These are phyloP conservation scores for Astrothelium subdiscretum DNA, from an alignment of 495 filamentous ascomycete species.

Conservation along the genomic window DNA sequence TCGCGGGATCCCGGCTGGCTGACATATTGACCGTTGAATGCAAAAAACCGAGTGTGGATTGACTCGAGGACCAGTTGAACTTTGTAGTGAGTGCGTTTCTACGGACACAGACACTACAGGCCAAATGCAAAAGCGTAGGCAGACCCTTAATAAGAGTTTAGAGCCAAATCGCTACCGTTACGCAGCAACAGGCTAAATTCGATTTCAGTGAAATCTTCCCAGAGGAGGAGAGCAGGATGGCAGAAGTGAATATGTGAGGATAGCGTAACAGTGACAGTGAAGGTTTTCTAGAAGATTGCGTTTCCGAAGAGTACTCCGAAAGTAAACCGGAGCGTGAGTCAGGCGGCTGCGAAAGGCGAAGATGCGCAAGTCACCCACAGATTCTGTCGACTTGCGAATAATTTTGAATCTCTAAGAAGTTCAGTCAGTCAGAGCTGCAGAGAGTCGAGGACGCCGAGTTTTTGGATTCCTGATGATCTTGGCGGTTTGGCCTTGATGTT, in stretches of 20 bases:
- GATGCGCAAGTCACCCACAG: not conserved
- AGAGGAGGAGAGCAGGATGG: not conserved
- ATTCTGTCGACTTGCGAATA: not conserved
- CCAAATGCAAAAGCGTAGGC: not conserved
- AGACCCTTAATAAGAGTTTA: not conserved
- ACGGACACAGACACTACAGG: not conserved
- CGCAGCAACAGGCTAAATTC: not conserved
- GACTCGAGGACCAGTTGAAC: not conserved
- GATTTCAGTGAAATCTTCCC: not conserved
- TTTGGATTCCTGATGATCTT: not conserved
- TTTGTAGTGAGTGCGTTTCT: not conserved
- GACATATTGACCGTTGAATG: not conserved
- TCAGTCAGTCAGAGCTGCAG: not conserved
- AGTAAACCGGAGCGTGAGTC: not conserved
- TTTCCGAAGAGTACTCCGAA: not conserved
- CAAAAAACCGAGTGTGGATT: not conserved
- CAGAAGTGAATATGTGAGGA: not conserved
- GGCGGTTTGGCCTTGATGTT: not conserved
- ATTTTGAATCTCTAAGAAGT: not conserved
- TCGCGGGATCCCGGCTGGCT: not conserved
- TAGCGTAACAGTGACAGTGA: not conserved
- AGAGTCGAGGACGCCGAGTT: not conserved
- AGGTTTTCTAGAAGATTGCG: not conserved
- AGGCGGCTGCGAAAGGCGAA: not conserved
- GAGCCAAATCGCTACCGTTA: not conserved